These are phyloP conservation scores for Nicotiana obtusifolia DNA, from an alignment of 257 asterid species.

Conservation along the genomic window DNA sequence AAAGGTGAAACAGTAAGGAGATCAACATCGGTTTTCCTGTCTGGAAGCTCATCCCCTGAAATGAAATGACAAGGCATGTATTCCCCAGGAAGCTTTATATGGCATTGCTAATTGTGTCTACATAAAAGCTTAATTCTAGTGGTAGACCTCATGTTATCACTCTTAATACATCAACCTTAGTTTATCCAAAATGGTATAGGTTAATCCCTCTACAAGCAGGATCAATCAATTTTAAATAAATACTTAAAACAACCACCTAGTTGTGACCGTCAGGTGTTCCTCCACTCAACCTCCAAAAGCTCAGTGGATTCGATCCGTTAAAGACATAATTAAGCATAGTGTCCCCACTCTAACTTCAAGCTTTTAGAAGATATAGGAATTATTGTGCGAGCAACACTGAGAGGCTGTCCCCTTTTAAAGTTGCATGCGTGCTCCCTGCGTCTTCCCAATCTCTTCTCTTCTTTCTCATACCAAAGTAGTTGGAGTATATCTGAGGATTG, in stretches of 20 bases:
- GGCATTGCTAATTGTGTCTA: background rate
- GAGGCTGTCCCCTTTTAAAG: background rate
- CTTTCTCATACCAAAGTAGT: background rate
- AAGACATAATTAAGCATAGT: background rate
- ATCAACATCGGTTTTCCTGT: background rate
- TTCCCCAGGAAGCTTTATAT: background rate
- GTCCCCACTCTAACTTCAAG: background rate
- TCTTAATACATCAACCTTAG: background rate
- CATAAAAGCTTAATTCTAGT: background rate
- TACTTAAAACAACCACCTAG: background rate
- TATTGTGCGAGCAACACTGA: background rate
- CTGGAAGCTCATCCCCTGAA: background rate
- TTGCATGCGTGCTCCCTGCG: background rate
- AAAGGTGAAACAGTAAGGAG: background rate
- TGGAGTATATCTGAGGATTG: background rate
- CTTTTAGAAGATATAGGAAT: background rate
- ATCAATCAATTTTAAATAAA: background rate
- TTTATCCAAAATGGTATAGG: background rate
- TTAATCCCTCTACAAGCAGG: background rate
- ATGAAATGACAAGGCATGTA: background rate
- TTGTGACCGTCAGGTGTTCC: background rate
- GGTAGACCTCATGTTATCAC: background rate
- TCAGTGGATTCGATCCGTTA: background rate
- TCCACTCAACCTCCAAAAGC: background rate
- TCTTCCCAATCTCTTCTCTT: background rate